Evolutionary conservation across 495 filamentous ascomycete species (phyloP).

Genomic region (Tuber indicum): DNA sequence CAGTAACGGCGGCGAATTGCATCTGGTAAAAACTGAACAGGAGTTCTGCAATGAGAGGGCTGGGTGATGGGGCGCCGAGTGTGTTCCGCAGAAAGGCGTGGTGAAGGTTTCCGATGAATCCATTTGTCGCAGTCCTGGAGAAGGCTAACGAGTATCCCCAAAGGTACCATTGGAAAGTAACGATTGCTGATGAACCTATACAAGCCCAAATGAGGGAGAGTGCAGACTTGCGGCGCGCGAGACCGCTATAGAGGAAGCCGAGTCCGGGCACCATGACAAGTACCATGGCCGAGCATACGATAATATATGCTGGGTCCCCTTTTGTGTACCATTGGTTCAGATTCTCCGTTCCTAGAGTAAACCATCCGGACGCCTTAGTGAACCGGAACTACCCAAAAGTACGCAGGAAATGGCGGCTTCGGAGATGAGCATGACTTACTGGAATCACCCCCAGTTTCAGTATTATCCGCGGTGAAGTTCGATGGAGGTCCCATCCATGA

Average conservation of each 20-base stretch:
- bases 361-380: background rate
- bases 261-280: constrained; percentile 89
- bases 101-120: constrained; percentile 76
- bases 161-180: constrained; percentile 98
- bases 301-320: constrained; percentile 79
- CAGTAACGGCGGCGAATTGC: constrained; percentile 92
- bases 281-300: constrained; percentile 89
- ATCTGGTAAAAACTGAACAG: constrained; percentile 91
- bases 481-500: constrained; percentile 73
- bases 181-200: constrained; percentile 80
- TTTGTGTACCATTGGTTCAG: constrained; percentile 46
- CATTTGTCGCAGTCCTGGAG: constrained; percentile 69
- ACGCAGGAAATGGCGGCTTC: background rate
- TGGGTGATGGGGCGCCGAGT: constrained; percentile 72
- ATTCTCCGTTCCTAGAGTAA: constrained; percentile 23
- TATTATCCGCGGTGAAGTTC: constrained; percentile 58
- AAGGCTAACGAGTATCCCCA: constrained; percentile 96
- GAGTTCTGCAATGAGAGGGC: constrained; percentile 74
- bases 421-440: constrained; percentile 52
- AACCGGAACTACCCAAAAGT: background rate
- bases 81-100: constrained; percentile 81
- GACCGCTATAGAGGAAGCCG: constrained; percentile 98
- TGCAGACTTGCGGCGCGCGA: constrained; percentile 90
- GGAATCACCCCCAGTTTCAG: constrained; percentile 72
- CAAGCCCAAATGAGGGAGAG: constrained; percentile 92